Evolutionary conservation across 352 stramenopile species (phyloP), one percentile per base, ranked within the genome.

Genomic region (Phytophthora cryptogea): DNA sequence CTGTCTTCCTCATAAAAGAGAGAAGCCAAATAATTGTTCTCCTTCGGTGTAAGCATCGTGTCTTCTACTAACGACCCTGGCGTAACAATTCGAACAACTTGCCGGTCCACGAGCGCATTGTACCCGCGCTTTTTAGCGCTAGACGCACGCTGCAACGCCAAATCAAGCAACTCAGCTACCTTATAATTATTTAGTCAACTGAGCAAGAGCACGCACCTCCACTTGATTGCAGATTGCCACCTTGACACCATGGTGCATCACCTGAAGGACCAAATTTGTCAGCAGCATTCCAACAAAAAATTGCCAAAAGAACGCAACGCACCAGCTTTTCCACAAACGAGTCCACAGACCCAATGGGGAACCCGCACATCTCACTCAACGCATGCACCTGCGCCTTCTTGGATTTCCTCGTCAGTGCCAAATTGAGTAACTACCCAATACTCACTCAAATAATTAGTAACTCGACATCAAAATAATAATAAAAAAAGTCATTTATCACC

Each of bases 211-310:
- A 49, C 37, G 1, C 16, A 90, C 81, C 73, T 93, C 82, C 7
- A 88, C 67, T 71, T 93, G 84, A 57, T 91, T 91, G 54, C 84
- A 93, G 40, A 93, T 86, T 2, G 84, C 84, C n/a, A 93, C 81
- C 60, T 91, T 93, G 1, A 89, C 69, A 6, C 84, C 84, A 54
- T 93, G 84, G 54, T 93, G 84, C 74, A 89, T 91, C 37, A 91
- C 80, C 80, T 90, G 7, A 45, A 4, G 26, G 53, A 3, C 3
- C 5, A 27, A 23, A 26, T 28, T 28, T 11, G 8, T 44, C 27
- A 44, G 7, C 39, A 26, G 4, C 2, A 44, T 2, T 9, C n/a
- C 39, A 20, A 26, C 16, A 43, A 16, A 43, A 16, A 44, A 28
- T 20, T 27, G 20, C 20, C 4, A 27, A 47, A 39, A 23, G 23